phyloP scores from a whole-genome alignment of 73 alveolate species.

The Uronychia binucleata region DNA sequence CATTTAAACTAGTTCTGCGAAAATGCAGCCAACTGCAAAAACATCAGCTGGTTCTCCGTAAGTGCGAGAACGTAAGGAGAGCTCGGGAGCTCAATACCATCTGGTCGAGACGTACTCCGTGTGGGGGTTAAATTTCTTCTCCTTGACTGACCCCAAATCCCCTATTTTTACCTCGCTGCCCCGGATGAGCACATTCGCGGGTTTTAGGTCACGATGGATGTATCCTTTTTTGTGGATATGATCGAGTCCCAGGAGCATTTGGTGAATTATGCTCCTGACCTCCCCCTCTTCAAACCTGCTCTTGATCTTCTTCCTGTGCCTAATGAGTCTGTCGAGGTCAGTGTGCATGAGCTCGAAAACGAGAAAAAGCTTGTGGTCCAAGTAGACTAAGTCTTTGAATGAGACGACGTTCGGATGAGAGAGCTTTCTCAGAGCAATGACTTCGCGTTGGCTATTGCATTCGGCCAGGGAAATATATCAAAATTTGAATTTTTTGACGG shows the following conservation, averaged over 20 bases:
- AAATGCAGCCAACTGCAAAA: slow-evolving; percentile 72
- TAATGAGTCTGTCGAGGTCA: slow-evolving; percentile 45
- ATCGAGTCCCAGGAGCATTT: slow-evolving; percentile 16
- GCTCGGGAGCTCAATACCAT: slow-evolving; percentile 82
- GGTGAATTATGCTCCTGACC: slow-evolving; percentile 1
- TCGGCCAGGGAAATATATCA: background rate
- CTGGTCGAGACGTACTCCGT: slow-evolving; percentile 72
- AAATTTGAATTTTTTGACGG: slow-evolving; percentile 24
- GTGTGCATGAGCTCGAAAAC: slow-evolving; percentile 62
- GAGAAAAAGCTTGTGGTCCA: slow-evolving; percentile 59
- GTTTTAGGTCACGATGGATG: slow-evolving; percentile 43
- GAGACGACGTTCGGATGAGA: slow-evolving; percentile 70
- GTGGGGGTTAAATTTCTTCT: background rate
- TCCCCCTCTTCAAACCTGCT: slow-evolving; percentile 12
- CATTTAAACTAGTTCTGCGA: slow-evolving; percentile 64
- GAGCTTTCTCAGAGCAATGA: slow-evolving; percentile 59
- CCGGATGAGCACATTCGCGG: slow-evolving; percentile 29
- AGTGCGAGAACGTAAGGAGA: slow-evolving; percentile 38
- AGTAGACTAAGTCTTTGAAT: slow-evolving; percentile 54
- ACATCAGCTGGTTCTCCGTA: slow-evolving; percentile 57
- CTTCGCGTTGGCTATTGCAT: slow-evolving; percentile 53
- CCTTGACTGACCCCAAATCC: slow-evolving; percentile 39
- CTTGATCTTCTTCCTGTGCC: slow-evolving; percentile 6
- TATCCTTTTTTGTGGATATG: slow-evolving; percentile 48
- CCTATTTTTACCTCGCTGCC: slow-evolving; percentile 15